Base-by-base conservation (phyloP, 2,329 filamentous ascomycete genomes). In the Aureobasidium sp. region DNA sequence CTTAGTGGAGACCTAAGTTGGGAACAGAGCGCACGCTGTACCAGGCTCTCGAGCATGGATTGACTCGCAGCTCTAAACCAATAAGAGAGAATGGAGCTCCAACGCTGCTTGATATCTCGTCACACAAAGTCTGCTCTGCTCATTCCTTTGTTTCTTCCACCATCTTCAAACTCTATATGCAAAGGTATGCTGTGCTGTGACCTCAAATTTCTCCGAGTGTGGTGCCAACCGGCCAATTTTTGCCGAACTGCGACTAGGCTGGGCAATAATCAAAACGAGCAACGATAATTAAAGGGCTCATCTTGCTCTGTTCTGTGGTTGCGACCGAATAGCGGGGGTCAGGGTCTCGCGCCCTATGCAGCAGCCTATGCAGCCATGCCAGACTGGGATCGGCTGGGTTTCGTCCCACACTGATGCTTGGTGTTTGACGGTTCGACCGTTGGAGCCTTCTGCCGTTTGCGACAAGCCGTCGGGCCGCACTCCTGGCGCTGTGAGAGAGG, bases 91-190 rank as follows among this genome's bases (percentile, higher is more conserved):
- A 23, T 55, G 38, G 46, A 66, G 72, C 23, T 63, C 74, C 65
- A 78, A 79, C 60, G 65, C 65, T 38, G 71, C 29, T 35, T 37
- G 53, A 42, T 11, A 57, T 46, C 53, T 45, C 33, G 53, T 57
- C 53, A 42, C 53, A 57, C 53, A 42, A 37, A 37, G 40, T 42
- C 46, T 46, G 7, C 53, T 27, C 29, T 57, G 53, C 40, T 25
- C 21, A 46, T 46, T 40, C 27, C 29, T 21, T 35, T 31, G n/a
- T 33, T 37, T 31, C 37, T 42, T 29, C 51, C 27, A 46, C 27
- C 53, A 37, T 46, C 7, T n/a, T 13, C 9, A 15, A 55, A 57
- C 40, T 57, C 29, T 57, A 57, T 46, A 11, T n/a, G 9, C 23
- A 31, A 45, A 37, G 10, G 37, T 29, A 37, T 46, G 29, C 38